phyloP scores from a whole-genome alignment of 345 rosid genomes.

The Rhodamnia argentea region DNA sequence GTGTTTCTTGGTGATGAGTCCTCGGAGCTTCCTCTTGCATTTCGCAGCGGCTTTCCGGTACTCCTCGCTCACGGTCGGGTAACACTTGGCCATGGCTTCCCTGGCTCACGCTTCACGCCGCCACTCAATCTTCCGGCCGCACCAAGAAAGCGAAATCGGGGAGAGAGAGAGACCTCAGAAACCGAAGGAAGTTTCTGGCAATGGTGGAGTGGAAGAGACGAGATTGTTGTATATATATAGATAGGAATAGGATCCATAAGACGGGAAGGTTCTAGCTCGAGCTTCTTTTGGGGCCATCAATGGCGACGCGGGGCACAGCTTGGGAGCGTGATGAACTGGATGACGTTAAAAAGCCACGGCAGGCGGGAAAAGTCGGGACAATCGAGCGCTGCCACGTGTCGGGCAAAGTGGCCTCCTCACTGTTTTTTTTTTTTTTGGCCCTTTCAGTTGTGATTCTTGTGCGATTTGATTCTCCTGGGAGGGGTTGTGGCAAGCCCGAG shows the following conservation, averaged over 20 bases:
- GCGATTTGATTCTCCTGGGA: not conserved
- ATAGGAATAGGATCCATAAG: not conserved
- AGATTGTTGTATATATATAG: not conserved
- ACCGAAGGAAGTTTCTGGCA: not conserved
- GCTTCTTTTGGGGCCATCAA: no score
- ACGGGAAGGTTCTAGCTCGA: not conserved
- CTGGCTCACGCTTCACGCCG: not conserved
- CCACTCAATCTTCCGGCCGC: not conserved
- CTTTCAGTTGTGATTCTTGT: not conserved
- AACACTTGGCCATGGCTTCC: conserved; percentile 36
- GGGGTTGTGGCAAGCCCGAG: not conserved
- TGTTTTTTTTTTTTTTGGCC: not conserved
- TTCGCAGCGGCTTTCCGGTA: conserved; percentile 52
- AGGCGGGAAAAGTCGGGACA: not conserved
- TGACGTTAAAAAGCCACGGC: no score
- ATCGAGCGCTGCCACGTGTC: not conserved
- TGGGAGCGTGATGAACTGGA: no score
- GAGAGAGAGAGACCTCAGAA: not conserved
- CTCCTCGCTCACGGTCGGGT: conserved; percentile 65
- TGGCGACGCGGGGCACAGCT: no score
- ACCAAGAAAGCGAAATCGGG: not conserved
- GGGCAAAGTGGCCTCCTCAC: not conserved
- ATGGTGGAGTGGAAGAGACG: not conserved
- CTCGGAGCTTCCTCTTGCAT: conserved; percentile 74
- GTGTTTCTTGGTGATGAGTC: conserved; percentile 67